phyloP scores from a whole-genome alignment of 2,329 filamentous ascomycete species.

The Clonostachys sp. region DNA sequence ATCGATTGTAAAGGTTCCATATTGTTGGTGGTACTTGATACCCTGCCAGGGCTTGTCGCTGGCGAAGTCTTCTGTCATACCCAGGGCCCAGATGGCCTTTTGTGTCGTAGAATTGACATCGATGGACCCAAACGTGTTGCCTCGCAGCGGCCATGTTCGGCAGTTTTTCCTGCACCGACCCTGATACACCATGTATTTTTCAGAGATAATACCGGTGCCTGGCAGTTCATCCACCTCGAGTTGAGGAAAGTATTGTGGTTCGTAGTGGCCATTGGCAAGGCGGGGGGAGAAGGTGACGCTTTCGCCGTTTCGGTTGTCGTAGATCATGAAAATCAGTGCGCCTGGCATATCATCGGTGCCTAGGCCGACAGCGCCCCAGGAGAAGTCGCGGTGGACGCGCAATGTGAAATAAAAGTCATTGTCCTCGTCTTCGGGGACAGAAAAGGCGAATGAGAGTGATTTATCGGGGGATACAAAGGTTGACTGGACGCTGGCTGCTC shows the following conservation, averaged over 20 bases:
- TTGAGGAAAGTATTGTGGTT: constrained; percentile 41
- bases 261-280: constrained; percentile 41
- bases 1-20: constrained; percentile 52
- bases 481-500: constrained; percentile 17
- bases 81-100: constrained; percentile 52
- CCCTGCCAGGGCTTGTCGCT: constrained; percentile 35
- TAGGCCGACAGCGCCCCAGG: constrained; percentile 52
- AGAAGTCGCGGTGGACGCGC: constrained; percentile 34
- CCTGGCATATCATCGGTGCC: constrained; percentile 46
- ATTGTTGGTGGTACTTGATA: constrained; percentile 46
- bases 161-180: constrained; percentile 47
- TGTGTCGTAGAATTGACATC: constrained; percentile 42
- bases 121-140: constrained; percentile 31
- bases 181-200: constrained; percentile 41
- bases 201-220: constrained; percentile 37
- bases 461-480: constrained; percentile 37
- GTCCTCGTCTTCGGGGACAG: constrained; percentile 38
- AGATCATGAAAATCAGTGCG: constrained; percentile 50
- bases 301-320: constrained; percentile 36
- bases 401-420: constrained; percentile 51
- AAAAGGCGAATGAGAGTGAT: constrained; percentile 42
- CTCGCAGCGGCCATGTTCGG: constrained; percentile 36
- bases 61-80: constrained; percentile 35
- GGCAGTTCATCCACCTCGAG: constrained; percentile 37
- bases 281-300: constrained; percentile 55